These are phyloP conservation scores for Ambrosia artemisiifolia DNA, from an alignment of 129 eudicot species.

Conservation along the genomic window DNA sequence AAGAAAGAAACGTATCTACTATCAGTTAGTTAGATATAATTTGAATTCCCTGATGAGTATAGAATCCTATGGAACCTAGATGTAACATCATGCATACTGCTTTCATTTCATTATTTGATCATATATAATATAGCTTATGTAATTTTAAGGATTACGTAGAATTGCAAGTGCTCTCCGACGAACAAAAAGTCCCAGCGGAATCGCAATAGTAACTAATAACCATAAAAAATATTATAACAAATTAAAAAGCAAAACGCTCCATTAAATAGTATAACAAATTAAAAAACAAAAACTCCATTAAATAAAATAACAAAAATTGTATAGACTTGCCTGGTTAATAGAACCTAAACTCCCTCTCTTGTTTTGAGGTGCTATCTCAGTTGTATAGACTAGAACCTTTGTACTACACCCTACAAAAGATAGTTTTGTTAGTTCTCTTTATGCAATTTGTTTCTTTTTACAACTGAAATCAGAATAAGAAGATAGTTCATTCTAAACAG, in stretches of 20 bases:
- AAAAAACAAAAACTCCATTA: not conserved
- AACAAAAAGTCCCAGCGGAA: conserved; percentile 78
- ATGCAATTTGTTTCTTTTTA: not conserved
- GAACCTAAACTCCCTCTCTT: conserved; percentile 93
- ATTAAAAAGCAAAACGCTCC: too few relatives aligned
- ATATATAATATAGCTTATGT: not conserved
- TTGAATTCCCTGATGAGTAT: too few relatives aligned
- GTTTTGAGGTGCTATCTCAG: conserved; percentile 91
- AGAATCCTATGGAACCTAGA: too few relatives aligned
- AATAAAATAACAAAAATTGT: not conserved
- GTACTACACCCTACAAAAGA: conserved; percentile 8
- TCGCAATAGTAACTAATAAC: conserved; percentile 93
- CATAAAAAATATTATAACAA: conserved; percentile 20
- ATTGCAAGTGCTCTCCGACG: conserved; percentile 86
- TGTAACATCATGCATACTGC: too few relatives aligned
- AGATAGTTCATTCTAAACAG: not conserved
- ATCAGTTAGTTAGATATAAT: too few relatives aligned
- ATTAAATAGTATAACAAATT: too few relatives aligned
- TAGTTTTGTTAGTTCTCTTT: not conserved
- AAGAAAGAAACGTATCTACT: too few relatives aligned
- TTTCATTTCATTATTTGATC: not conserved
- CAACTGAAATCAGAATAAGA: conserved; percentile 7
- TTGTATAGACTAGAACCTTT: conserved; percentile 96
- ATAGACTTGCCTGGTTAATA: conserved; percentile 67
- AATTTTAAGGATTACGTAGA: conserved; percentile 49